Evolutionary conservation across 371 early-diverging fungal species (phyloP).

Genomic region (Chytridium lagenaria): DNA sequence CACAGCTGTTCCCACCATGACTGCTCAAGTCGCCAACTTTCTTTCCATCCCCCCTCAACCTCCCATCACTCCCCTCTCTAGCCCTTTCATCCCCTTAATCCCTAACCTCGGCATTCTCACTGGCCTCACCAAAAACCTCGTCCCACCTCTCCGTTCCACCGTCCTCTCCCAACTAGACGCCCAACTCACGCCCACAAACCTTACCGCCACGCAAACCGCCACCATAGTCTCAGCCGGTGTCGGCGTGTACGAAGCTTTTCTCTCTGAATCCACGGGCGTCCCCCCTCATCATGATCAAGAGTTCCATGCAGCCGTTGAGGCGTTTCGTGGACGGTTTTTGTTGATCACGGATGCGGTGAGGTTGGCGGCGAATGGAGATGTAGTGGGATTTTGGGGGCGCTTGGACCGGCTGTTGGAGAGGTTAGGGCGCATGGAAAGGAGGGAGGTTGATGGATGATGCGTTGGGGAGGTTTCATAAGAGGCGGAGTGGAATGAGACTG

Average conservation of each 20-base stretch:
- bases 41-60: neutral
- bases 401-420: constrained; percentile 36
- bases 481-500: neutral
- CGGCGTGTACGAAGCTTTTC: constrained; percentile 16
- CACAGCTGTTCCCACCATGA: neutral
- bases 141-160: neutral
- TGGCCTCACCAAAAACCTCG: neutral
- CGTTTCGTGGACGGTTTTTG: constrained; percentile 27
- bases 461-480: neutral
- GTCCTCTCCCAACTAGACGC: constrained; percentile 18
- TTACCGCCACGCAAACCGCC: constrained; percentile 24
- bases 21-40: constrained; percentile 6
- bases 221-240: constrained; percentile 20
- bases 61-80: neutral
- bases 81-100: neutral
- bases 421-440: constrained; percentile 31
- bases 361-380: constrained; percentile 20
- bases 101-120: constrained; percentile 21
- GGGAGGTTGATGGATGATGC: constrained; percentile 10
- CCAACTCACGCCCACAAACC: constrained; percentile 14
- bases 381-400: constrained; percentile 1
- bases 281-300: neutral
- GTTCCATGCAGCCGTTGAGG: neutral
- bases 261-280: neutral
- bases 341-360: constrained; percentile 29